A percentile compares a stretch with the other conserved stretches of the same genome.
These are phyloP conservation scores for Alternaria sp. DNA, from an alignment of 2,329 filamentous ascomycete species.

Conservation along the genomic window DNA sequence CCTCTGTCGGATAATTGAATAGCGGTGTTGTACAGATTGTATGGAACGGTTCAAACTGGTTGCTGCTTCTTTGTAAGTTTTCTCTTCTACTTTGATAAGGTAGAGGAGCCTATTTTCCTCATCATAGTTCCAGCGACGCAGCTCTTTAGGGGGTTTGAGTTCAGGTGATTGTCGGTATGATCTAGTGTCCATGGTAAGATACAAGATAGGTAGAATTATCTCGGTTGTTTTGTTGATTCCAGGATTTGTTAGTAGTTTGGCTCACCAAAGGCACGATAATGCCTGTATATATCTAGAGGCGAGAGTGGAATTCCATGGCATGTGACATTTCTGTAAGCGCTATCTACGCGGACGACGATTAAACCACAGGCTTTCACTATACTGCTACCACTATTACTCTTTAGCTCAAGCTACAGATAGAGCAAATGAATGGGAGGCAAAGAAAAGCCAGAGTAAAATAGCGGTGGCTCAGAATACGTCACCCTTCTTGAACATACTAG, in stretches of 20 bases:
- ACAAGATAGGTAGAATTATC: not conserved
- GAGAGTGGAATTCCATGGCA: not conserved
- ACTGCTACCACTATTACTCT: not conserved
- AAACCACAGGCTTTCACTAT: not conserved
- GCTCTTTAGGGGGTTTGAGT: not conserved
- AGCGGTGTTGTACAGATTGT: not conserved
- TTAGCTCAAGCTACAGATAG: not conserved
- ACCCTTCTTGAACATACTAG: not conserved
- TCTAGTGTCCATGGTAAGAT: not conserved
- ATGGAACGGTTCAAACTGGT: not conserved
- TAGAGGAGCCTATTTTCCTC: constrained; percentile 11
- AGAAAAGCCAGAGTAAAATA: not conserved
- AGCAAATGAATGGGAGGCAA: not conserved
- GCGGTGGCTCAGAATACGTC: not conserved
- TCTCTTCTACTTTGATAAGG: constrained; percentile 4
- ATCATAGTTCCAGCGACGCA: constrained; percentile 15
- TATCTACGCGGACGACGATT: not conserved
- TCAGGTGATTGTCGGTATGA: not conserved
- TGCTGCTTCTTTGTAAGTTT: constrained; percentile 4
- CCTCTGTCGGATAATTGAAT: constrained; percentile 1
- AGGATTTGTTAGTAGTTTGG: not conserved
- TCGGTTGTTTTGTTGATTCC: not conserved
- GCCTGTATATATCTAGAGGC: not conserved
- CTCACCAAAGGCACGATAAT: no score
- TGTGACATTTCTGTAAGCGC: not conserved